These are phyloP conservation scores for Suhomyces kunorum DNA, from an alignment of 1,139 yeast genomes.

Conservation along the genomic window DNA sequence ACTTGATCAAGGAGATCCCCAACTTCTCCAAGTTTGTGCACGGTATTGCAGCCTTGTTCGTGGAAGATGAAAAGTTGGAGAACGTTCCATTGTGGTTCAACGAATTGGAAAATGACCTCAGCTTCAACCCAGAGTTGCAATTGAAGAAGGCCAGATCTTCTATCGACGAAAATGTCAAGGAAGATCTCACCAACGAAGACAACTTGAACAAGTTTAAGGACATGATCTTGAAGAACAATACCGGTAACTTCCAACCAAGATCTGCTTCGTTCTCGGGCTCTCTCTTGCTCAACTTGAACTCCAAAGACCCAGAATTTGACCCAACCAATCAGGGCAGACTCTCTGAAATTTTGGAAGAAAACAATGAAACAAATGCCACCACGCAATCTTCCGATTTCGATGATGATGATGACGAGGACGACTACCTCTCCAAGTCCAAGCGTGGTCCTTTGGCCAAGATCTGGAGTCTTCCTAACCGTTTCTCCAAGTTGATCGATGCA, in stretches of 20 bases:
- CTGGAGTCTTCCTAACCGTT: constrained; percentile 31
- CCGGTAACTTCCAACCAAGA: constrained; percentile 36
- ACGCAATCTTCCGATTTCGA: constrained; percentile 41
- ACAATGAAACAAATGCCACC: constrained; percentile 16
- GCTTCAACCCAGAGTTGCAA: constrained; percentile 21
- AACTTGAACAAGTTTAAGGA: constrained; percentile 47
- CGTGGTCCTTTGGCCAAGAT: constrained; percentile 23
- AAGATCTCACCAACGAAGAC: constrained; percentile 54
- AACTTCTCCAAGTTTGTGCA: constrained; percentile 88
- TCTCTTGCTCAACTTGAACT: constrained; percentile 22
- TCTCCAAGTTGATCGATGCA: constrained; percentile 52
- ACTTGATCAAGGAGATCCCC: constrained; percentile 87
- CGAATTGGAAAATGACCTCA: constrained; percentile 63
- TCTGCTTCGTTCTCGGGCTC: constrained; percentile 48
- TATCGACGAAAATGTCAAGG: constrained; percentile 74
- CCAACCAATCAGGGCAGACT: constrained; percentile 5
- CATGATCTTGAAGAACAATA: constrained; percentile 39
- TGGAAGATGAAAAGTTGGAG: constrained; percentile 89
- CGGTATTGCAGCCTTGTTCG: constrained; percentile 83
- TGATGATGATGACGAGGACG: constrained; percentile 45
- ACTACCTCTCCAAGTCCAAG: constrained; percentile 34
- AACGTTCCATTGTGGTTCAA: constrained; percentile 94
- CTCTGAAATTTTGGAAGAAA: constrained; percentile 12
- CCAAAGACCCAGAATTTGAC: constrained; percentile 13
- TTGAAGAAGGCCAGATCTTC: constrained; percentile 47